A percentile compares a stretch with the other conserved stretches of the same genome.
phyloP scores from a whole-genome alignment of 352 stramenopile genomes.

The Phytophthora aleatoria region DNA sequence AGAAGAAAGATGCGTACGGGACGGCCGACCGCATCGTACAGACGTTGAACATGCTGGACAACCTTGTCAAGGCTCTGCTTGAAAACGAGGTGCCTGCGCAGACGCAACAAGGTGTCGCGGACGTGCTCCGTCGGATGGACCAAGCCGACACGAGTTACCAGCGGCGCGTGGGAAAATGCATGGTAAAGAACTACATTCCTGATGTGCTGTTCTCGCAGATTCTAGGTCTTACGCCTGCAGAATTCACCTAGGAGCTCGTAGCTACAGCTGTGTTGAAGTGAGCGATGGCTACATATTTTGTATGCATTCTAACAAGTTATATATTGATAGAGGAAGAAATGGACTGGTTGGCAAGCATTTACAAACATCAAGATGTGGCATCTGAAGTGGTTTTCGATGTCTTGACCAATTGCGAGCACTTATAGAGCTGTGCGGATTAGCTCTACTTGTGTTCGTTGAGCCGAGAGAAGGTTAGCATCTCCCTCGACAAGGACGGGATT shows the following conservation, averaged over 20 bases:
- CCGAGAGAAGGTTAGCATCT: conserved; percentile 95
- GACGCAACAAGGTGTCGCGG: conserved; percentile 24
- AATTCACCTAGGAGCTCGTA: conserved; percentile 26
- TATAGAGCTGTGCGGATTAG: conserved; percentile 3
- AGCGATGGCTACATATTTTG: not conserved
- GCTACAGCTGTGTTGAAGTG: not conserved
- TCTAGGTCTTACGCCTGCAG: conserved; percentile 12
- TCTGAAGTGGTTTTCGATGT: conserved; percentile 39
- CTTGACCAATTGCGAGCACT: conserved; percentile 16
- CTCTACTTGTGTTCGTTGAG: conserved; percentile 87
- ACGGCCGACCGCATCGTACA: conserved; percentile 49
- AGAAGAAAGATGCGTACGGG: conserved; percentile 19
- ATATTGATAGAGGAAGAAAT: conserved; percentile 31
- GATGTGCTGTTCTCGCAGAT: conserved; percentile 24
- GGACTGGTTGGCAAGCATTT: not conserved
- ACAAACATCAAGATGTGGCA: conserved; percentile 26
- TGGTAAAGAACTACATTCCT: conserved; percentile 24
- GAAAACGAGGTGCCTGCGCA: conserved; percentile 28
- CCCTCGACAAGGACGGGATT: conserved; percentile 95
- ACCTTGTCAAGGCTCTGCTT: conserved; percentile 40
- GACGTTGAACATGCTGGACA: conserved; percentile 55
- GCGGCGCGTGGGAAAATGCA: conserved; percentile 23
- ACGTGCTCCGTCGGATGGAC: conserved; percentile 31
- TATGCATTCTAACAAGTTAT: conserved; percentile 32
- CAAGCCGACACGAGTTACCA: conserved; percentile 15